phyloP scores from a whole-genome alignment of 441 rosid species.

The Brassica balearica region DNA sequence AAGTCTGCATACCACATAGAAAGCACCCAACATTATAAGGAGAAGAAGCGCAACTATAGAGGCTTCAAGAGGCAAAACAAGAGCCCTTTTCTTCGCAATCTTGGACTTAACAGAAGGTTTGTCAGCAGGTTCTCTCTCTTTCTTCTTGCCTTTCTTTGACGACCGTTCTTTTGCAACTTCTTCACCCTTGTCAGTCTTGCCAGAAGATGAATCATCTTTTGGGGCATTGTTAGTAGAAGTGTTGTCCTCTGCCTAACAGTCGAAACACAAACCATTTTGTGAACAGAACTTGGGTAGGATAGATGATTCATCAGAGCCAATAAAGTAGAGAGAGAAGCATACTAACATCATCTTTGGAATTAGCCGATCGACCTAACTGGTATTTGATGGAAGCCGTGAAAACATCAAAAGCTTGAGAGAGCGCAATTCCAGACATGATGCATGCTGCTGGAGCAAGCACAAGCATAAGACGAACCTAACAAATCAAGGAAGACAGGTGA shows the following conservation, averaged over 20 bases:
- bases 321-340: conserved; percentile 27
- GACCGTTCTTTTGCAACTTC: conserved; percentile 65
- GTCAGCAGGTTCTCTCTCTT: conserved; percentile 72
- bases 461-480: conserved; percentile 98
- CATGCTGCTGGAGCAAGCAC: conserved; percentile 99
- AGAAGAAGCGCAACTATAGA: conserved; percentile 82
- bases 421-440: conserved; percentile 98
- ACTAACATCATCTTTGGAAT: conserved; percentile 63
- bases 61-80: conserved; percentile 85
- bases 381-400: conserved; percentile 91
- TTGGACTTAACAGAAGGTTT: conserved; percentile 59
- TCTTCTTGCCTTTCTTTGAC: conserved; percentile 82
- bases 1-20: conserved; percentile 85
- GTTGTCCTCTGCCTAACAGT: conserved; percentile 69
- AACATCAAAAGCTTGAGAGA: conserved; percentile 94
- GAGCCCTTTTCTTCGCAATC: conserved; percentile 65
- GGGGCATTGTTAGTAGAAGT: conserved; percentile 49
- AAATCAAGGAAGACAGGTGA: conserved; percentile 41
- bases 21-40: conserved; percentile 89
- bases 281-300: conserved; percentile 33
- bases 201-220: conserved; percentile 51
- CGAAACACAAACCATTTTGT: conserved; percentile 40
- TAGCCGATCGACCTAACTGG: conserved; percentile 65
- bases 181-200: conserved; percentile 61
- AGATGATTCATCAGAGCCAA: conserved; percentile 25